Conservation (phyloP, 768 basidiomycete genomes). For the Pleurotus eryngii region DNA sequence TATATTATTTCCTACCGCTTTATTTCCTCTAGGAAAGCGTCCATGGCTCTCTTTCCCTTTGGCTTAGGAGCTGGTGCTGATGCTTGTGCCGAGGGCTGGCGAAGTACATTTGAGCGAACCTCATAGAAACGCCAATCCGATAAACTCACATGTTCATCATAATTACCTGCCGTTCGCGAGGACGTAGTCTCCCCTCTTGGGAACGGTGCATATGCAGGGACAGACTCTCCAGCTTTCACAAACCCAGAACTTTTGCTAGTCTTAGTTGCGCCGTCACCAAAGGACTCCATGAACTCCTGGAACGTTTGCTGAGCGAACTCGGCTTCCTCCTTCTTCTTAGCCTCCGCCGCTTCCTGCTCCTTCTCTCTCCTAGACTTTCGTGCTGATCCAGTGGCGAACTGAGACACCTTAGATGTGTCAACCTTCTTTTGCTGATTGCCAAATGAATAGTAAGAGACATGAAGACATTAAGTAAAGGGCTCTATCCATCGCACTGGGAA, state of each 20-base stretch:
- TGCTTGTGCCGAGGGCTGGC: slow-evolving; percentile 42
- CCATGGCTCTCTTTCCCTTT: slow-evolving; percentile 96
- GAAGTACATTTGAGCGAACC: neutral
- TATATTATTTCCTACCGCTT: slow-evolving; percentile 57
- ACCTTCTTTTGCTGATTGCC: slow-evolving; percentile 75
- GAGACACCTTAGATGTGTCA: slow-evolving; percentile 81
- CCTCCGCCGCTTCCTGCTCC: slow-evolving; percentile 90
- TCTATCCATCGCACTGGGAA: slow-evolving; percentile 90
- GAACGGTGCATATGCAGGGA: slow-evolving; percentile 43
- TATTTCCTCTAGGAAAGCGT: slow-evolving; percentile 93
- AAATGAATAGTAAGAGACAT: slow-evolving; percentile 59
- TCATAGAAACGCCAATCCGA: neutral
- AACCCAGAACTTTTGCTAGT: slow-evolving; percentile 50
- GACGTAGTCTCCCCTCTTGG: slow-evolving; percentile 24
- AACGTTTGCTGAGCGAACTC: slow-evolving; percentile 75
- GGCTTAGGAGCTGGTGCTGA: slow-evolving; percentile 53
- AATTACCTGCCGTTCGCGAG: slow-evolving; percentile 18
- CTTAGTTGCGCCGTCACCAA: slow-evolving; percentile 58
- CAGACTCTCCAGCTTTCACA: slow-evolving; percentile 62
- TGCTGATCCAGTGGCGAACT: slow-evolving; percentile 81
- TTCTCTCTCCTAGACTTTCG: slow-evolving; percentile 90
- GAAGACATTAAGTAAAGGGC: slow-evolving; percentile 45
- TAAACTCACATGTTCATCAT: slow-evolving; percentile 18
- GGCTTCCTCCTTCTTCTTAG: slow-evolving; percentile 83
- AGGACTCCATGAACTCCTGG: slow-evolving; percentile 84